Percentiles rank a stretch among this genome's conserved stretches.
phyloP scores from a whole-genome alignment of 1,139 yeast species.

The Taphrina sp. region DNA sequence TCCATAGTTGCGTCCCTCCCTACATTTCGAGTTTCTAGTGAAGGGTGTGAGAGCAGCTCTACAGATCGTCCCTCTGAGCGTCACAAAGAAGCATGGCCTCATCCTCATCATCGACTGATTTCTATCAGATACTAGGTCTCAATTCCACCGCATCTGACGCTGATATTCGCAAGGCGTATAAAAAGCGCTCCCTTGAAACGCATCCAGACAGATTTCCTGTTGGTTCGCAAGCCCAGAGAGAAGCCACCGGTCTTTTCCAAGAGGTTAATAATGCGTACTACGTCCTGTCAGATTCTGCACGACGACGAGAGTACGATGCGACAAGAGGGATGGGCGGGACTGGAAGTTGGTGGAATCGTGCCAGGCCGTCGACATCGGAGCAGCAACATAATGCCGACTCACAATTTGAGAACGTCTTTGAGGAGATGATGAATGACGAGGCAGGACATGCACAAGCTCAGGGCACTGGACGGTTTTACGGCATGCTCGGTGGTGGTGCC shows the following conservation, averaged over 20 bases:
- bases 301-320: conserved; percentile 38
- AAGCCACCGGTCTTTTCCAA: conserved; percentile 38
- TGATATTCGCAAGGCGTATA: conserved; percentile 74
- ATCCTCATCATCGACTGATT: conserved; percentile 6
- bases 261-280: conserved; percentile 39
- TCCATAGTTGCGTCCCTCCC: no score
- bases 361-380: conserved; percentile 12
- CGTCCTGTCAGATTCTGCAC: conserved; percentile 36
- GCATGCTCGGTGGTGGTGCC: conserved; percentile 36
- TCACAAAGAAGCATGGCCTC: no score
- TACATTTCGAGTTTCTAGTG: no score
- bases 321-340: conserved; percentile 30
- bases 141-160: conserved; percentile 57
- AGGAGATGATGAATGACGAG: conserved; percentile 39
- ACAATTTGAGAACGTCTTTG: conserved; percentile 38
- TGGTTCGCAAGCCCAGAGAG: conserved; percentile 34
- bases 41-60: no score
- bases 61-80: no score
- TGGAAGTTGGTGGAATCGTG: conserved; percentile 32
- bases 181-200: conserved; percentile 43
- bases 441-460: conserved; percentile 6
- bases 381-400: conserved; percentile 33
- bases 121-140: conserved; percentile 62
- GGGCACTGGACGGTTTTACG: conserved; percentile 32
- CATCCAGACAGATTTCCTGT: conserved; percentile 39